Evolutionary conservation across 345 rosid genomes (phyloP), one percentile per base, ranked within the genome.

Genomic region (Gossypium mustelinum): DNA sequence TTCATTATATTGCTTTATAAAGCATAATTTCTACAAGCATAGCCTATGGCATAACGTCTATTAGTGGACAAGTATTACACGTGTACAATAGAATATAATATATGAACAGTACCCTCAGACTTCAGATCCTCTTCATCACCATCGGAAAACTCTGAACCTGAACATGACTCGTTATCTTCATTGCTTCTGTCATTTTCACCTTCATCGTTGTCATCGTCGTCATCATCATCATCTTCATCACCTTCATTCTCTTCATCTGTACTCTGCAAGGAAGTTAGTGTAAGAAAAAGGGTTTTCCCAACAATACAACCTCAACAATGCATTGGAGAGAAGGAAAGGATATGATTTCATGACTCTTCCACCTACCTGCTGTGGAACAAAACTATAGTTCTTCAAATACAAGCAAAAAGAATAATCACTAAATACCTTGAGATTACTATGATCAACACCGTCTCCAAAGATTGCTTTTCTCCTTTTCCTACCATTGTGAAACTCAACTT

Each of bases 401-500:
- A 61, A 57, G 39, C n/a, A 74, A 64, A 34, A 61, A 59, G 43
- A 9, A 51, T 29, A 11, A 43, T 16, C 39, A 50, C 64, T 55
- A 54, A 74, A 79, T 81, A 86, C 91, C 87, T 73, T 78, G 27
- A 73, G 59, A 81, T 82, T 87, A 70, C 25, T 61, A 39, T 80
- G 78, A 79, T 85, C 80, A 76, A 54, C 61, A 34, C 81, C 84
- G 65, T 83, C 79, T 77, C 79, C 80, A 81, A 92, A 90, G 54
- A 87, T 62, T 73, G 92, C 95, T 86, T 88, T 94, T 84, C 98
- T 88, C 84, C 97, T 86, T 72, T 84, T 55, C 85, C 98, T 87
- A 80, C 95, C 97, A 73, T 69, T 87, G 80, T 81, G 83, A 76
- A 87, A 78, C 76, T 94, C 97, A 72, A 82, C 80, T 76, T 82